Conservation (phyloP, 1,139 yeast species). For the Ashbya aceris region DNA sequence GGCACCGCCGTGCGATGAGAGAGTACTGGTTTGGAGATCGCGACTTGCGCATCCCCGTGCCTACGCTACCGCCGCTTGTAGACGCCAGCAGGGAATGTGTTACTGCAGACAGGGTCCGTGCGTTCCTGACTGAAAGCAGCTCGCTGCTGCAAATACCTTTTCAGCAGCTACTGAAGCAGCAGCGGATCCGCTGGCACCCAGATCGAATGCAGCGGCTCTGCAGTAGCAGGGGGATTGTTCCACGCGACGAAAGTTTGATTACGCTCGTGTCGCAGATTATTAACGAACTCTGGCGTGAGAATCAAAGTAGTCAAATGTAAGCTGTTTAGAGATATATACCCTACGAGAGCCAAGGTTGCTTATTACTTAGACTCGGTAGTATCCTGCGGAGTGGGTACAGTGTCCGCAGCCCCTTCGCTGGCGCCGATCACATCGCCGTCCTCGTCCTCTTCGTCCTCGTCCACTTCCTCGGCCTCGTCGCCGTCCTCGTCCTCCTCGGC, state of each 20-base stretch:
- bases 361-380: slow-evolving; percentile 7
- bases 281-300: slow-evolving; percentile 7
- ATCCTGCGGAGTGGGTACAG: slow-evolving; percentile 12
- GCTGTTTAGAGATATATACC: not conserved
- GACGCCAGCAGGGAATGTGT: slow-evolving; percentile 4
- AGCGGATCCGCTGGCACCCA: slow-evolving; percentile 10
- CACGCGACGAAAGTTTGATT: not conserved
- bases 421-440: slow-evolving; percentile 3
- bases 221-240: not conserved
- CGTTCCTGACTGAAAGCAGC: slow-evolving; percentile 4
- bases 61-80: slow-evolving; percentile 3
- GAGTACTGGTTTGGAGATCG: slow-evolving; percentile 3
- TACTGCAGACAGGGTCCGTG: not conserved
- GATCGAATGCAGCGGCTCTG: slow-evolving; percentile 5
- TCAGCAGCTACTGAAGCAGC: slow-evolving; percentile 4
- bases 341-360: not conserved
- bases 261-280: slow-evolving; percentile 7
- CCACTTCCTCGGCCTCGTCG: slow-evolving; percentile 4
- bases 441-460: slow-evolving; percentile 5
- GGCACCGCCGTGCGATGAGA: slow-evolving; percentile 1
- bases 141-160: not conserved
- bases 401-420: slow-evolving; percentile 5
- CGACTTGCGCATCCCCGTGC: slow-evolving; percentile 4
- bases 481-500: slow-evolving; percentile 8
- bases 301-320: not conserved